Conservation (phyloP, 2,329 filamentous ascomycete species). For the Aspergillus pseudoterreus region DNA sequence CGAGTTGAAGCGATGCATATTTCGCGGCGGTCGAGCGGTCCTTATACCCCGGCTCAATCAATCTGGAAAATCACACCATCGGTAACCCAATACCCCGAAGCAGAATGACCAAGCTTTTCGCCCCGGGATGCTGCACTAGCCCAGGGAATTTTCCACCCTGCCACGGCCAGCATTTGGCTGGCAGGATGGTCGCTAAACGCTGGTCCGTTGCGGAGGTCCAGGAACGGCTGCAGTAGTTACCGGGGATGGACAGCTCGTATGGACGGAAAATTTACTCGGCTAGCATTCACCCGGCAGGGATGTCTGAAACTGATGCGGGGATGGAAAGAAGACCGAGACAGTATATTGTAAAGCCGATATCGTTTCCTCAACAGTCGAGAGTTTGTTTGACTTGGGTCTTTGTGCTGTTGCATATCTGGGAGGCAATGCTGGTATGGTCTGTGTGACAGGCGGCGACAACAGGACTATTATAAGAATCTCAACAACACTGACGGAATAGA, state of each 20-base stretch:
- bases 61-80: background rate
- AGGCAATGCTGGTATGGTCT: background rate
- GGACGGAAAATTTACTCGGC: constrained; percentile 19
- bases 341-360: background rate
- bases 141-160: background rate
- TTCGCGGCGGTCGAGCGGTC: background rate
- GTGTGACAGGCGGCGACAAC: background rate
- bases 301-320: background rate
- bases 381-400: background rate
- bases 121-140: background rate
- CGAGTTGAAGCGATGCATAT: background rate
- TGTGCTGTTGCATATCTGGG: background rate
- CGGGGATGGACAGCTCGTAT: background rate
- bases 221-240: background rate
- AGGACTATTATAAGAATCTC: too few species aligned
- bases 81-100: background rate
- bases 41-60: background rate
- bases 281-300: constrained; percentile 12
- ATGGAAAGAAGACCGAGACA: background rate
- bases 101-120: background rate
- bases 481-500: too few species aligned
- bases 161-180: background rate
- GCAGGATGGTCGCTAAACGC: background rate
- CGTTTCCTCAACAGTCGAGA: background rate
- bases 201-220: background rate